Base-by-base conservation (phyloP, 2,329 filamentous ascomycete genomes). In the Calonectria leucothoes region DNA sequence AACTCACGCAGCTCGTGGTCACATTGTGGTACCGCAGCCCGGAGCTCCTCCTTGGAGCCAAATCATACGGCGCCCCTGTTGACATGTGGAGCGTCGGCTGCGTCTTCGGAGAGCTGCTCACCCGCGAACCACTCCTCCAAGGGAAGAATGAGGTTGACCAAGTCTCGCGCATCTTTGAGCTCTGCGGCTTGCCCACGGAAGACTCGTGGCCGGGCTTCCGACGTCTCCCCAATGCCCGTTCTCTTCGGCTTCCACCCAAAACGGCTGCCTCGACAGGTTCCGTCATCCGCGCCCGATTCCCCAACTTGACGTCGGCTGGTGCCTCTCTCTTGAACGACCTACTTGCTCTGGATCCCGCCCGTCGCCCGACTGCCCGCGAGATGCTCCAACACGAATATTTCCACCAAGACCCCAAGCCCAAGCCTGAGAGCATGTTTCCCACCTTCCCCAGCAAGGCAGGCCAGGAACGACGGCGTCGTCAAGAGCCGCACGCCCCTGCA, bases 61-160 rank as follows among this genome's bases (percentile, higher is more conserved):
- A 91, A 42, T 89, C 89, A 20, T 99, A 99, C 86, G 93, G 90
- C 72, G 86, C 89, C 1, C 91, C 94, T 74, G 89, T 98, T 79
- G 97, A 98, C 85, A 94, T 98, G 90, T 99, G 97, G 97, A 97
- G 94, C 84, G 88, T 98, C 4, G 97, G 97, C 15, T 98, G 97
- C 85, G 95, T 99, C 81, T 98, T 99, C 82, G 96, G 93, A 74
- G 97, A 99, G 86, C 90, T 99, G 4, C 88, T 98, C 25, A 93
- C 92, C 42, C 94, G 95, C 75, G 93, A 96, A 75, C 95, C 96
- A 0, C 84, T 98, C 2, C 88, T 99, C 0, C 95, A 95, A 80
- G 96, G 96, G 64, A 94, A 93, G 81, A 98, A 98, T 85, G 97
- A 99, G 86, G 95, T 98, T 70, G 95, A 98, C 81, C 93, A 98